Conservation (phyloP, 495 filamentous ascomycete species). For the Friedmanniomyces simplex region DNA sequence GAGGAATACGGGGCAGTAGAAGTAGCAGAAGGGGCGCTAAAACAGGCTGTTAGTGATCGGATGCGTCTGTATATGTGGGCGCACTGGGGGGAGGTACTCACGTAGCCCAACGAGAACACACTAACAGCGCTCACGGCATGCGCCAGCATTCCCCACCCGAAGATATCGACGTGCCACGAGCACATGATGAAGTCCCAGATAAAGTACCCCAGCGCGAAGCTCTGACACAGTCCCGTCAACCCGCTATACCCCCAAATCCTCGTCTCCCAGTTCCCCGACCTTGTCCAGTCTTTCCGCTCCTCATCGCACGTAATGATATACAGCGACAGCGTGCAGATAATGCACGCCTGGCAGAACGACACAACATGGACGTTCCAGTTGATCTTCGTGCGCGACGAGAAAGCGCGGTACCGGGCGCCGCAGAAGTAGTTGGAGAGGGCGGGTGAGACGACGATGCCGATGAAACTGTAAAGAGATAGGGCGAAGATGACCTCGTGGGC, state of each 20-base stretch:
- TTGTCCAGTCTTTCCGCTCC: slow-evolving; percentile 44
- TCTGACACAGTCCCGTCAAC: slow-evolving; percentile 68
- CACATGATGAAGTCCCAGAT: slow-evolving; percentile 83
- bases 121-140: slow-evolving; percentile 77
- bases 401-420: slow-evolving; percentile 56
- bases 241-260: slow-evolving; percentile 89
- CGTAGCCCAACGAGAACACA: slow-evolving; percentile 87
- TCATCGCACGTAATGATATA: slow-evolving; percentile 75
- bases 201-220: slow-evolving; percentile 87
- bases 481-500: slow-evolving; percentile 77
- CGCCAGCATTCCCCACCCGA: slow-evolving; percentile 80
- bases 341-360: slow-evolving; percentile 69
- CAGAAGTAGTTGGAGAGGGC: slow-evolving; percentile 56
- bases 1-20: slow-evolving; percentile 82
- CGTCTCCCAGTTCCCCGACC: slow-evolving; percentile 44
- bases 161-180: slow-evolving; percentile 57
- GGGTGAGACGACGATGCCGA: slow-evolving; percentile 66
- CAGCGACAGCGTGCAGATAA: slow-evolving; percentile 69
- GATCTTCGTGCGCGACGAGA: slow-evolving; percentile 57
- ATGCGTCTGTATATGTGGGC: background rate
- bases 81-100: slow-evolving; percentile 40
- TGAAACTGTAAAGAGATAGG: slow-evolving; percentile 64
- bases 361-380: slow-evolving; percentile 99
- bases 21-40: slow-evolving; percentile 88
- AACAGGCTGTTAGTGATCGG: too few relatives aligned